Percentiles rank a stretch among this genome's conserved stretches.
Evolutionary conservation across 306 rosid genomes (phyloP).

Genomic region (Benincasa hispida): DNA sequence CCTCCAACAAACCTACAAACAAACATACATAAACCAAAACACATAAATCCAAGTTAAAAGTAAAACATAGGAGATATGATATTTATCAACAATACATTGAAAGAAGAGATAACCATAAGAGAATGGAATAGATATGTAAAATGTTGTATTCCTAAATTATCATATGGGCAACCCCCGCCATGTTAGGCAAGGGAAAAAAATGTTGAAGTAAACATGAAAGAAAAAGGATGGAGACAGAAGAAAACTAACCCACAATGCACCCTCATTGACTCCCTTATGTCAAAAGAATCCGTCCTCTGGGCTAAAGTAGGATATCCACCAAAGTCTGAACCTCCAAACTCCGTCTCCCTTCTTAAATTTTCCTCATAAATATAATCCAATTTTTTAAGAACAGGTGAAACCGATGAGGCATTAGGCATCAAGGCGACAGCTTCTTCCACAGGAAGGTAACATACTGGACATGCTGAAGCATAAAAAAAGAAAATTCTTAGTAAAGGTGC

Average conservation of each 20-base stretch:
- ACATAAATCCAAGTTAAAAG: slow-evolving; percentile 16
- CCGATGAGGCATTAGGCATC: slow-evolving; percentile 67
- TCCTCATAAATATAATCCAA: slow-evolving; percentile 55
- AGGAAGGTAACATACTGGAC: slow-evolving; percentile 96
- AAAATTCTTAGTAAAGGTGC: not conserved
- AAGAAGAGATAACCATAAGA: not conserved
- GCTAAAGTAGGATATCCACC: slow-evolving; percentile 89
- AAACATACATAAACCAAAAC: slow-evolving; percentile 14
- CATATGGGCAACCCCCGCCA: not conserved
- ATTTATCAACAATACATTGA: not conserved
- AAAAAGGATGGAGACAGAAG: not conserved
- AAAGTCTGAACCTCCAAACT: slow-evolving; percentile 89
- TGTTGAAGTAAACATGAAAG: not conserved
- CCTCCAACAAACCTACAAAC: slow-evolving; percentile 55
- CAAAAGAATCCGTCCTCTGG: slow-evolving; percentile 60
- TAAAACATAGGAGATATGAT: slow-evolving; percentile 6
- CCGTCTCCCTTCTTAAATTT: slow-evolving; percentile 46
- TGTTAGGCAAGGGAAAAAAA: not conserved
- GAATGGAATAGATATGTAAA: not conserved
- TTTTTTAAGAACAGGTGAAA: slow-evolving; percentile 61
- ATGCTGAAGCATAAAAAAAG: slow-evolving; percentile 44
- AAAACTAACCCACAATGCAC: slow-evolving; percentile 82
- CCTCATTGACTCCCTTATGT: slow-evolving; percentile 62
- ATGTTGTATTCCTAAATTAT: not conserved
- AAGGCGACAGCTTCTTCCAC: slow-evolving; percentile 68